These are phyloP conservation scores for Aspergillus mulundensis DNA, from an alignment of 495 filamentous ascomycete genomes.

Conservation along the genomic window DNA sequence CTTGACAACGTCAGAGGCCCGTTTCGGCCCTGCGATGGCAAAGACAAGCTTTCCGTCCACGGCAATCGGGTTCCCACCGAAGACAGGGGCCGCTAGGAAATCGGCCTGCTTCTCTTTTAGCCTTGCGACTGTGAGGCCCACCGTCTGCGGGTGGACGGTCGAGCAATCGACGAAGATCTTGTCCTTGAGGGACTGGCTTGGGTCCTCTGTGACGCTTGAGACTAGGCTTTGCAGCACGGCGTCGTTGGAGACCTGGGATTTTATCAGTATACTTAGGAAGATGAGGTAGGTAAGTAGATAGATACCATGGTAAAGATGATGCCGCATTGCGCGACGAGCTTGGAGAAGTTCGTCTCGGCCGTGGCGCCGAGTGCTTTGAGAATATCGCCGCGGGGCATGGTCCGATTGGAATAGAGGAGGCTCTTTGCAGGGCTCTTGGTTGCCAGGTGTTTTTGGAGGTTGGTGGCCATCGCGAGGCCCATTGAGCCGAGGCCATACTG, in stretches of 20 bases:
- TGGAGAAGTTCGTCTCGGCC: slow-evolving; percentile 32
- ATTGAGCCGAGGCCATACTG: slow-evolving; percentile 48
- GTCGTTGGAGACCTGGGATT: slow-evolving; percentile 40
- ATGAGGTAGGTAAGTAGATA: background rate
- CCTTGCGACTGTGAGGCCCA: slow-evolving; percentile 30
- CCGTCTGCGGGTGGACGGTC: slow-evolving; percentile 42
- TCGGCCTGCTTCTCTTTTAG: slow-evolving; percentile 33
- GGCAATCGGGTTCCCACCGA: slow-evolving; percentile 44
- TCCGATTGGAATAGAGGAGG: slow-evolving; percentile 43
- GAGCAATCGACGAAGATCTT: slow-evolving; percentile 51
- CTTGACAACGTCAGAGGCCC: slow-evolving; percentile 33
- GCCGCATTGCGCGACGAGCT: slow-evolving; percentile 34
- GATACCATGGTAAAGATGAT: slow-evolving; percentile 47
- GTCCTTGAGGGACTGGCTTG: slow-evolving; percentile 32
- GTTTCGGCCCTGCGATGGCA: slow-evolving; percentile 38
- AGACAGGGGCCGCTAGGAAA: slow-evolving; percentile 43
- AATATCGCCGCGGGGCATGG: slow-evolving; percentile 36
- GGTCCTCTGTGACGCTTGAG: slow-evolving; percentile 24
- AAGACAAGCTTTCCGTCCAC: slow-evolving; percentile 45
- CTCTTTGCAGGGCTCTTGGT: slow-evolving; percentile 29
- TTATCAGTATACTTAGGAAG: background rate
- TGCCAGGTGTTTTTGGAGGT: slow-evolving; percentile 43
- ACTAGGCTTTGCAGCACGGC: slow-evolving; percentile 36
- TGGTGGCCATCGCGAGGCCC: slow-evolving; percentile 48
- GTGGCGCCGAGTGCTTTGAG: slow-evolving; percentile 33